Evolutionary conservation across 345 rosid genomes (phyloP), one percentile per base, ranked within the genome.

Genomic region (Salix purpurea): DNA sequence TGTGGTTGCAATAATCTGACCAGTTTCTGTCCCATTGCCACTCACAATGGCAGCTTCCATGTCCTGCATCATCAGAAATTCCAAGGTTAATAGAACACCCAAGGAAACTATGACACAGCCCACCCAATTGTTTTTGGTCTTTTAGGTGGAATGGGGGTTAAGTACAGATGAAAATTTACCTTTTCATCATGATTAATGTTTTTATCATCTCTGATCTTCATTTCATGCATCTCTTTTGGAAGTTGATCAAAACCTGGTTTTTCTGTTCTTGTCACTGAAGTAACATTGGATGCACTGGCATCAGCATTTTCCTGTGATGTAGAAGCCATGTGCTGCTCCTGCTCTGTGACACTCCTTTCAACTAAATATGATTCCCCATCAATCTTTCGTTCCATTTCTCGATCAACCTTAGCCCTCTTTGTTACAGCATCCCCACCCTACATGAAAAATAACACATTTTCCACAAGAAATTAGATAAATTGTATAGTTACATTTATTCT

Each of bases 21-120:
- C 99, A 8, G 97, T 82, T 81, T 91, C 98, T 5, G 97, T 84
- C 72, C 98, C 97, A 74, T 86, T 85, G 73, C 97, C 97, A 34
- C 82, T 88, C 70, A 96, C 88, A 83, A 89, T 21, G 52, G 88
- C 73, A 61, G 96, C 81, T 69, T 89, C 98, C 81, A 81, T 76
- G 65, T 89, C 97, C 97, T 94, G 75, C 39, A 54, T 9, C 65
- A 56, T 28, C 76, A 66, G 34, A 74, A 42, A 72, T 10, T 15
- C 18, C 36, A 73, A 19, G 37, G 36, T 62, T 61, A 26, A 28
- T 15, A 61, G 32, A 46, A 42, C 36, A 56, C 10, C 14, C 62
- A 23, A 1, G 23, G 62, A 56, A 56, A 56, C 62, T n/a, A 56
- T 56, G 26, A 0, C 14, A 52, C 60, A 21, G 60, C 24, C 24